Base-by-base conservation (phyloP, 768 basidiomycete genomes). In the Imleria badia region DNA sequence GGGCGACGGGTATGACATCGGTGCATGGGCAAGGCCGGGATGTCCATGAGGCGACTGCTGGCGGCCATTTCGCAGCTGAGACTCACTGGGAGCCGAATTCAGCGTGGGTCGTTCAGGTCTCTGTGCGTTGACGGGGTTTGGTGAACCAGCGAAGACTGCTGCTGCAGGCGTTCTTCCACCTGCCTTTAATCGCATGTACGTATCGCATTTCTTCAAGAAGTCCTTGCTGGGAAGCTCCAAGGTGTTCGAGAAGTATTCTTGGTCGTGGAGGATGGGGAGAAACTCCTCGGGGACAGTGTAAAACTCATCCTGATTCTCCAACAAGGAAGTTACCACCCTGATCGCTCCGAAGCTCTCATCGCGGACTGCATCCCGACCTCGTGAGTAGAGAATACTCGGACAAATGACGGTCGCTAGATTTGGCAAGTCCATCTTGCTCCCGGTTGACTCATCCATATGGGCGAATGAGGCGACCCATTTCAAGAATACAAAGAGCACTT, bases 381-480 rank as follows among this genome's bases (percentile, higher is more conserved):
- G 81, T 38, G 91, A 88, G 70, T 95, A 97, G 36, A 99, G 83
- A 59, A 99, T 98, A 65, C 93, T 98, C n/a, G 97, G 97, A 65
- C 90, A 89, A 61, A 98, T 95, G 72, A 98, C 96, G 10, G 94
- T 98, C 34, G 97, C 94, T 60, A 99, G 81, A 71, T 99, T 99
- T 17, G 81, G 81, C 44, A 98, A 77, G 72, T 99, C 97, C 97
- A 99, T 99, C 76, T 96, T 95, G 75, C 91, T 95, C 39, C 95
- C 95, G 0, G 96, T 98, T 66, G 92, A 91, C 62, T 94, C 93
- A 66, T 98, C 95, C 77, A 95, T 85, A 72, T 99, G 96, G 45
- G 97, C 94, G 70, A 99, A 99, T 2, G 94, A 97, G 11, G 96
- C 96, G 12, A 99, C 97, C 97, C 97, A 99, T 73, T 98, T 97